Evolutionary conservation across 2,329 filamentous ascomycete species (phyloP), one percentile per base, ranked within the genome.

Genomic region (Daldinia eschscholtzii): DNA sequence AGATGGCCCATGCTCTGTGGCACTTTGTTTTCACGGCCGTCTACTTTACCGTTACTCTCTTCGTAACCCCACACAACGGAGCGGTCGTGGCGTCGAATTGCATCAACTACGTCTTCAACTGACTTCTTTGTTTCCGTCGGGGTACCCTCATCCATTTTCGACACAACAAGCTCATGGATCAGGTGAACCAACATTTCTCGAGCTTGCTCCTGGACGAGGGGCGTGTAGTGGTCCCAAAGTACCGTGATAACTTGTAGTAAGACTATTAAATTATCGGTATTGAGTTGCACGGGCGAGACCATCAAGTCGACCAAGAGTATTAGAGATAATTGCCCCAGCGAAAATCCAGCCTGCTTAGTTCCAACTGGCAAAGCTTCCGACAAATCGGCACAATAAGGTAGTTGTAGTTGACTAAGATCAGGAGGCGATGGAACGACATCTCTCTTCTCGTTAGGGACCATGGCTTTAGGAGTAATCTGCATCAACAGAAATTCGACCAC

Each of bases 111-210:
- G 65, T 93, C 89, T 79, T 99, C 95, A 53, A 98, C 94, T 0
- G 89, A 87, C 69, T 89, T 86, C 76, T 93, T 93, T 58, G 89
- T 89, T 2, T 83, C 81, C 1, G 80, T 78, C 4, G 89, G 88
- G 18, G 85, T 86, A 6, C 90, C 86, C 55, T 93, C 89, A 63
- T 97, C 92, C 66, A 97, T 90, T 50, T 83, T 86, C 0, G 89
- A 89, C 30, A 98, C 94, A 41, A 99, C 93, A 6, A 98, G 85
- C 79, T 98, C 96, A 75, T 99, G 96, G 53, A 99, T 97, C 18
- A 99, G 86, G 82, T 99, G 96, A 1, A 99, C 94, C 15, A 99
- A 87, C 94, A 99, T 97, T 80, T 99, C 96, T 56, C 94, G 90
- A 33, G 97, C 94, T 79, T 99, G 95, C 73, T 98, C 96, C 79